Percentiles rank a stretch among this genome's conserved stretches.
These are phyloP conservation scores for Pseudomonodictys pantanalensis DNA, from an alignment of 495 filamentous ascomycete genomes.

Conservation along the genomic window DNA sequence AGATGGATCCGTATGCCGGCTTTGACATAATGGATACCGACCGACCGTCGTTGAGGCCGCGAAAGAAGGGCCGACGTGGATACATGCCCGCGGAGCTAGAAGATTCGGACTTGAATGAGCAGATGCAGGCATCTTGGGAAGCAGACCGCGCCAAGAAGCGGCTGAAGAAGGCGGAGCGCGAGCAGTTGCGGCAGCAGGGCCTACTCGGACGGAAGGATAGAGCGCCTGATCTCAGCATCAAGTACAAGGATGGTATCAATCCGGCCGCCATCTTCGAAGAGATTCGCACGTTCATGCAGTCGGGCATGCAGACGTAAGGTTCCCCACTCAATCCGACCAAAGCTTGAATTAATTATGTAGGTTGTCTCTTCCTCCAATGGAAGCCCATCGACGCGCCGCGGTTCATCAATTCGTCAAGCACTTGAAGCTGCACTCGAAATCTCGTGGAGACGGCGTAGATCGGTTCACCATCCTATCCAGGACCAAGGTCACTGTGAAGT, in stretches of 20 bases:
- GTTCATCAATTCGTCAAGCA: constrained; percentile 71
- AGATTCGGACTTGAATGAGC: constrained; percentile 70
- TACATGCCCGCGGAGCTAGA: constrained; percentile 54
- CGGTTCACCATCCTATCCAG: constrained; percentile 78
- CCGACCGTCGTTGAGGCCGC: constrained; percentile 56
- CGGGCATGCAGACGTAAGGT: constrained; percentile 60
- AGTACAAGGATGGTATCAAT: constrained; percentile 70
- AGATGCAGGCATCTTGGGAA: constrained; percentile 62
- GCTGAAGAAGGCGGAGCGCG: constrained; percentile 69
- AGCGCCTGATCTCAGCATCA: constrained; percentile 64
- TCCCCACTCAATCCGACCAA: neutral
- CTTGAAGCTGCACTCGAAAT: constrained; percentile 79
- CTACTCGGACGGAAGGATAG: constrained; percentile 65
- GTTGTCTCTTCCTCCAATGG: constrained; percentile 79
- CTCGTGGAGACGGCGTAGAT: constrained; percentile 65
- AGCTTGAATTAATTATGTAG: constrained; percentile 43
- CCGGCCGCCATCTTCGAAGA: constrained; percentile 69
- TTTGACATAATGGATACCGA: constrained; percentile 84
- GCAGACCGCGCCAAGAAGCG: constrained; percentile 83
- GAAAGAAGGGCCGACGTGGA: constrained; percentile 55
- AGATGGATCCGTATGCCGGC: constrained; percentile 62
- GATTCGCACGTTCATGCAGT: constrained; percentile 66
- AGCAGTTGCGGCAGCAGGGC: constrained; percentile 73
- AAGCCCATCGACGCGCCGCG: constrained; percentile 66
- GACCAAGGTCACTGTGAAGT: constrained; percentile 58